Evolutionary conservation across 225 moss, liverwort and hornwort species (phyloP), one percentile per base, ranked within the genome.

Genomic region (Marchantia paleacea): DNA sequence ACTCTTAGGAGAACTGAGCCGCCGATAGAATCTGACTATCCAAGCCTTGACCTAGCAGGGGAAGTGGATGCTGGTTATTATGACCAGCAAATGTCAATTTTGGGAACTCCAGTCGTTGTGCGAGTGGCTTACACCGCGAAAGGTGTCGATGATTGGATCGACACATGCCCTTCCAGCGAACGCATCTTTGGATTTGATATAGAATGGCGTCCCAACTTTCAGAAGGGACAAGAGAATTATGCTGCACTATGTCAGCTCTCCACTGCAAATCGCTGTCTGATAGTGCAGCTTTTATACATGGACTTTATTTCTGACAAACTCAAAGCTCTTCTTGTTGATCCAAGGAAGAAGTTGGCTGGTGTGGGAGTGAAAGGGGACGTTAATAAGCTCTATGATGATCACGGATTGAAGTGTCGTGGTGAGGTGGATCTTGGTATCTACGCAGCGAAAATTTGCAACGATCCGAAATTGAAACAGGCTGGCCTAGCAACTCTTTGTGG

Each of bases 141-240:
- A 70, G 93, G 93, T 72, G 91, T 97, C 79, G 97, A 94, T 78
- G 88, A 72, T 66, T 97, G 97, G 97, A 86, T 97, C 8, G 81
- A 89, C 24, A 78, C 48, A 49, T 94, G 87, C n/a, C 79, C 90
- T 58, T 85, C 83, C 24, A 85, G 82, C 73, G 85, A 78, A 6
- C 85, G 76, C 53, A 49, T 67, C 30, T 97, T 89, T 78, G 97
- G 97, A 55, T 83, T 95, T 73, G 97, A 97, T 81, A 89, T 95
- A 68, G 87, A 91, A 65, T 97, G 97, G 97, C 89, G 90, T 15
- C 97, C 97, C n/a, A 94, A 93, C 52, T 90, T 91, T 28, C 89
- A 83, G 7, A 93, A 85, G 81, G 97, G 97, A 58, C 87, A 94
- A 67, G 90, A 95, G 47, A 92, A 97, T 80, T 63, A 82, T 66